Evolutionary conservation across 306 rosid genomes (phyloP).

Genomic region (Luffa acutangula): DNA sequence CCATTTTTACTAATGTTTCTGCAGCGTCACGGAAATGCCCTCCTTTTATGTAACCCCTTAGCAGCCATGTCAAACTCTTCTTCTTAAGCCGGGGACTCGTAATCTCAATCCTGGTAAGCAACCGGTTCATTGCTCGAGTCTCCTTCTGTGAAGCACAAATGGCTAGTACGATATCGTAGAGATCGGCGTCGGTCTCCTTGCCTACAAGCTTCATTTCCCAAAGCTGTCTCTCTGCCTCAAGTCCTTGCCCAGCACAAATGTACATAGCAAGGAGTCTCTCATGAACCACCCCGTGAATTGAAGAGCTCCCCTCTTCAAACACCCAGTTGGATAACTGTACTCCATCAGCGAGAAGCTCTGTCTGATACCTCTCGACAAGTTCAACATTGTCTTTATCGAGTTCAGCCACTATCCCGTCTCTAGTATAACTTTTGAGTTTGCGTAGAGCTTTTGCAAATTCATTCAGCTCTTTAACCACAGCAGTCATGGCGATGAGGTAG

Average conservation of each 20-base stretch:
- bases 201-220: conserved; percentile 96
- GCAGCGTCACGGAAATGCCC: conserved; percentile 83
- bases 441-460: conserved; percentile 76
- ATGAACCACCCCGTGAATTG: conserved; percentile 55
- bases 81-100: conserved; percentile 49
- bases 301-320: conserved; percentile 46
- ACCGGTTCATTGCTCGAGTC: conserved; percentile 38
- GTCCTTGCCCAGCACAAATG: conserved; percentile 81
- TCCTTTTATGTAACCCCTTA: conserved; percentile 88
- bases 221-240: conserved; percentile 85
- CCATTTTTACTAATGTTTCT: conserved; percentile 70
- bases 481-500: conserved; percentile 89
- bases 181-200: conserved; percentile 75
- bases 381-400: conserved; percentile 44
- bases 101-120: conserved; percentile 63
- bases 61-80: conserved; percentile 80
- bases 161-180: conserved; percentile 83
- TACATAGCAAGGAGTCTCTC: conserved; percentile 98
- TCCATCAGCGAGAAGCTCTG: conserved; percentile 66
- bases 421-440: conserved; percentile 50
- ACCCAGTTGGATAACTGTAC: conserved; percentile 68
- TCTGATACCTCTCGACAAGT: conserved; percentile 60
- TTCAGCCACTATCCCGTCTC: conserved; percentile 44
- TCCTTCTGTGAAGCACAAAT: conserved; percentile 89
- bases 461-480: conserved; percentile 85